Evolutionary conservation across 192 early-diverging fungal species (phyloP).

Genomic region (Mortierella hygrophila): DNA sequence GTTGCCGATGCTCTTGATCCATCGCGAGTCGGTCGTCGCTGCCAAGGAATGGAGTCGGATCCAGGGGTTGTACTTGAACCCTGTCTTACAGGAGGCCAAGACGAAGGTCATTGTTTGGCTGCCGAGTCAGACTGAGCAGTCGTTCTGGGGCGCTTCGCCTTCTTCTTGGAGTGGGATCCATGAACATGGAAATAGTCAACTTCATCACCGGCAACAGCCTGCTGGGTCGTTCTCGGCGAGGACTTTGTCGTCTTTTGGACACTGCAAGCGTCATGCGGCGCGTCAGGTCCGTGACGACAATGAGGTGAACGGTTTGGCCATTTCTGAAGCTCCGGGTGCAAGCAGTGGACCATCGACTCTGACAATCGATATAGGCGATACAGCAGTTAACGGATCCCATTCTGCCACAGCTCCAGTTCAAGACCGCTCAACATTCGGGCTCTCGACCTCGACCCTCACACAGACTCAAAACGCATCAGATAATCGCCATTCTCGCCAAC

Average conservation of each 20-base stretch:
- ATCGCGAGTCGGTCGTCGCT: constrained; percentile 25
- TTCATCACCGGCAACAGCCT: background rate
- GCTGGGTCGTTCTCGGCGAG: background rate
- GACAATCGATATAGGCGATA: background rate
- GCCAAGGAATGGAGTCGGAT: constrained; percentile 25
- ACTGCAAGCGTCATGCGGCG: constrained; percentile 16
- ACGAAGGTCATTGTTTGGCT: constrained; percentile 26
- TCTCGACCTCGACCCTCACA: constrained; percentile 7
- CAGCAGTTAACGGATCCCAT: background rate
- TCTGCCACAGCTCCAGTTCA: background rate
- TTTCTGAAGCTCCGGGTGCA: background rate
- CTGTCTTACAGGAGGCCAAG: constrained; percentile 20
- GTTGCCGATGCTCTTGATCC: constrained; percentile 33
- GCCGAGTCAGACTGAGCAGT: constrained; percentile 38
- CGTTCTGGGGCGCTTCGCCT: constrained; percentile 21
- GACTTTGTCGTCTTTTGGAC: background rate
- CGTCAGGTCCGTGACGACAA: background rate
- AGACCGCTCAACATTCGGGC: constrained; percentile 1
- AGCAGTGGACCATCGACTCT: background rate
- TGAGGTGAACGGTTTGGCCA: background rate
- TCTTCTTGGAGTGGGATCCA: background rate
- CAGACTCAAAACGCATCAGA: background rate
- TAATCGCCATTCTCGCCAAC: background rate
- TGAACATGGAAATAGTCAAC: background rate
- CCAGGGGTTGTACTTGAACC: constrained; percentile 29